phyloP scores from a whole-genome alignment of 768 basidiomycete species.

The Russula vinacea region DNA sequence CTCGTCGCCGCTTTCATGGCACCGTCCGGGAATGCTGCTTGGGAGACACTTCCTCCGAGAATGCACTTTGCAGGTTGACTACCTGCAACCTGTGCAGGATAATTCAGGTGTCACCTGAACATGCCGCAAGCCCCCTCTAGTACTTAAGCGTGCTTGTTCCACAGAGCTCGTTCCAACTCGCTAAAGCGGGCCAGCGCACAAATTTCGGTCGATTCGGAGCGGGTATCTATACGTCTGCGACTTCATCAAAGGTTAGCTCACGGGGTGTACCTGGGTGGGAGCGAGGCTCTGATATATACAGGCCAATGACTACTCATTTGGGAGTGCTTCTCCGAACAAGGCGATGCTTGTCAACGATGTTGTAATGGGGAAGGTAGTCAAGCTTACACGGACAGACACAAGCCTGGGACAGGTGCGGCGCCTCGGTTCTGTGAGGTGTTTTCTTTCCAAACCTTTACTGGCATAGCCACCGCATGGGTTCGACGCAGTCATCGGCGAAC shows the following conservation, averaged over 20 bases:
- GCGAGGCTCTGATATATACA: constrained; percentile 1
- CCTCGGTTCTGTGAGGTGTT: not conserved
- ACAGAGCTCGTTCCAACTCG: constrained; percentile 32
- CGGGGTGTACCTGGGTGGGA: not conserved
- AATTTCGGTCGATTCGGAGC: constrained; percentile 34
- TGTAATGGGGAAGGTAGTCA: constrained; percentile 30
- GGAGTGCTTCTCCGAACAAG: constrained; percentile 23
- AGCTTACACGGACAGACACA: constrained; percentile 25
- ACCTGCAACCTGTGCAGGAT: constrained; percentile 33
- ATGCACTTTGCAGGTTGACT: constrained; percentile 25
- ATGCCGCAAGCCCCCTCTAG: no score
- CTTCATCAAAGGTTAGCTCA: constrained; percentile 32
- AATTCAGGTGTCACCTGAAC: constrained; percentile 25
- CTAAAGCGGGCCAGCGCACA: constrained; percentile 25
- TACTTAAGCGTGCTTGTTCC: not conserved
- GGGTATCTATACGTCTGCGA: constrained; percentile 35
- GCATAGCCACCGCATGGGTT: constrained; percentile 30
- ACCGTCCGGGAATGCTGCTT: constrained; percentile 32
- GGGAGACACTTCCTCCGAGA: constrained; percentile 28
- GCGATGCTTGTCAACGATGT: constrained; percentile 34
- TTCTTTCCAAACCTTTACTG: no score
- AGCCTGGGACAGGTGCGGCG: constrained; percentile 28
- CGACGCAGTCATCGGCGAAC: constrained; percentile 33
- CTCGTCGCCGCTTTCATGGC: constrained; percentile 35
- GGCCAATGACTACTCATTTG: constrained; percentile 32